Evolutionary conservation across 108 stramenopile genomes (phyloP), one percentile per base, ranked within the genome.

Genomic region (Thalassiosira profunda): DNA sequence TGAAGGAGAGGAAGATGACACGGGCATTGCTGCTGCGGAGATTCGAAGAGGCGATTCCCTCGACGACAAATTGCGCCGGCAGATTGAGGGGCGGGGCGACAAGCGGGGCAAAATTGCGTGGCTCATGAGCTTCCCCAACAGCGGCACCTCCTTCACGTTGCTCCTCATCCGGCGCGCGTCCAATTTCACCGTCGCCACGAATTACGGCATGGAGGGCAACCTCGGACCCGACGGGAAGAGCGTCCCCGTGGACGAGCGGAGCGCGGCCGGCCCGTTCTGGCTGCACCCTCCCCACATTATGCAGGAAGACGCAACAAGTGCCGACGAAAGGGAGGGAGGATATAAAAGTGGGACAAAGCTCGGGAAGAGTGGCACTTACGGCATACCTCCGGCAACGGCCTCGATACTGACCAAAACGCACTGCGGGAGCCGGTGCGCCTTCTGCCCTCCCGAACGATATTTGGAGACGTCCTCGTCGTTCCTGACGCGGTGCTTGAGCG

Each of bases 361-460:
- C 25, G 43, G 18, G 40, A 63, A 34, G 43, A 23, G 35, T 1
- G 43, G 30, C 18, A 70, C 24, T 17, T 58, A 58, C 23, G 34
- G 34, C 11, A 41, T 42, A 33, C 73, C 73, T 49, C 58, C 73
- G 6, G 18, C 42, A 11, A 28, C 54, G 17, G 31, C 73, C 21
- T 89, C 70, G 18, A 87, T 93, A 12, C 63, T 93, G 3, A 88
- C 86, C 20, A 94, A 94, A 54, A 94, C 90, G 5, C 93, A 94
- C 66, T 91, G 90, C 54, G 90, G 93, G 7, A 69, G 74, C 3
- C 77, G 83, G 5, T 90, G 88, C 54, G 42, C 74, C 9, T 42
- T 74, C 35, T 90, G 89, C 64, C 82, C 74, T 17, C 85, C 87
- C 4, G 25, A 62, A 9, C 59, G 57, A 18, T 93, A 93, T 65